phyloP scores from a whole-genome alignment of 345 rosid genomes.

The Toxicodendron radicans region DNA sequence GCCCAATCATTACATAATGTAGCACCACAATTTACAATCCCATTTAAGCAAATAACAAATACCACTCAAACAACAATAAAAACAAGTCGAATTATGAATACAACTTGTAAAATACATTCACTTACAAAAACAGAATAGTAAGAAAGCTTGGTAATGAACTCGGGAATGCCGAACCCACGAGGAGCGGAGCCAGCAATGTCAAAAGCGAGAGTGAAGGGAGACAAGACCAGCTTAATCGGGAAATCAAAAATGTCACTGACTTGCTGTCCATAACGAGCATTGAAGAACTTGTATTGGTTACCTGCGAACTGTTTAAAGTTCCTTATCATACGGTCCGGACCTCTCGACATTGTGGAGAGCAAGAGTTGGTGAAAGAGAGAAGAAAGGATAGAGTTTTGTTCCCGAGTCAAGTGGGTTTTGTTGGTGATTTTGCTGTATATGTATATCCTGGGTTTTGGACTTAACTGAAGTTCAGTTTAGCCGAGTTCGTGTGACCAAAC shows the following conservation, averaged over 20 bases:
- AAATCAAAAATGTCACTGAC: constrained; percentile 64
- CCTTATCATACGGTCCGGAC: constrained; percentile 54
- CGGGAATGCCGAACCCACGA: constrained; percentile 87
- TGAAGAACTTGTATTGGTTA: constrained; percentile 53
- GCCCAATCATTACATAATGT: too few species aligned
- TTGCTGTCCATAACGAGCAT: constrained; percentile 65
- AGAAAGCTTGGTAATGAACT: constrained; percentile 74
- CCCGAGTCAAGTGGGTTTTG: too few species aligned
- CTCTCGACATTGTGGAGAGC: constrained; percentile 52
- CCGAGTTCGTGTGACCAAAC: background rate
- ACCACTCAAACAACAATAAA: background rate
- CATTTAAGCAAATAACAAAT: background rate
- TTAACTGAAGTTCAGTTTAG: constrained; percentile 7
- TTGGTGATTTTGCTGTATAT: background rate
- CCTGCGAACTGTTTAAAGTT: constrained; percentile 59
- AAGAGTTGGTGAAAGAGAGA: background rate
- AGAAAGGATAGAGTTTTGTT: background rate
- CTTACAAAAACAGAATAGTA: constrained; percentile 71
- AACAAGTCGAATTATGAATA: background rate
- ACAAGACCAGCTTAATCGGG: constrained; percentile 71
- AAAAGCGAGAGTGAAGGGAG: constrained; percentile 87
- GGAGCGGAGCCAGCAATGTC: constrained; percentile 92
- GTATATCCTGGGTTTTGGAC: constrained; percentile 18
- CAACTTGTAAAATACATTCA: background rate
- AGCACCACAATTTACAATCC: background rate